Base-by-base conservation (phyloP, 768 basidiomycete genomes). In the Kwoniella europaea region DNA sequence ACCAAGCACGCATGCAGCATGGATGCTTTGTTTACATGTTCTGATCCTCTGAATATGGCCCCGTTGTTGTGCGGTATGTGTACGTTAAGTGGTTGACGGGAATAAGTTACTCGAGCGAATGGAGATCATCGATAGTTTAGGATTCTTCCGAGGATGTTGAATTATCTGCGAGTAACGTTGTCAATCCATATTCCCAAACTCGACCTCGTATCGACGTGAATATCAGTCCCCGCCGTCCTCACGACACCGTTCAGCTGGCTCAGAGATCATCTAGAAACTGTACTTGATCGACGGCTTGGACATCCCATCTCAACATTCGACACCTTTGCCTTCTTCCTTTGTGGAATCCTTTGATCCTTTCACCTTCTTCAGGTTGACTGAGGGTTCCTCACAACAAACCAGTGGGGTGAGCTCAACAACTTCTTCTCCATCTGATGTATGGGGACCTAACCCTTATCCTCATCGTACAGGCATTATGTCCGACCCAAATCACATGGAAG, bases 311-410 rank as follows among this genome's bases (percentile, higher is more conserved):
- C 3, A 12, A 16, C 42, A 61, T 18, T 54, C 63, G 9, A n/a
- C 15, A 20, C 57, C 35, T 27, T 67, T 52, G 18, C 66, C 75
- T 44, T 74, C 71, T 57, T 71, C 65, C 65, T 71, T 69, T 63
- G 57, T 64, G 20, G 61, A 58, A 41, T 63, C 69, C 53, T 70
- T 59, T 67, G 24, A 58, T 50, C 53, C 65, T 67, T 58, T 50
- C 18, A 42, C 18, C 35, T 43, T 27, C 42, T 35, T 24, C 9
- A 60, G 12, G 3, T 18, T 50, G 13, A 50, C 46, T 16, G 46
- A 15, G 46, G 46, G 46, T 10, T 50, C 12, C 46, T 18, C 18
- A 18, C 13, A 7, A 15, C 18, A 15, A 7, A 50, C 13, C 7
- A 50, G 12, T 15, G 13, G 1, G 46, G 46, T 50, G 46, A 50